Conservation (phyloP, 2,329 filamentous ascomycete species). For the Fusarium austroafricanum region DNA sequence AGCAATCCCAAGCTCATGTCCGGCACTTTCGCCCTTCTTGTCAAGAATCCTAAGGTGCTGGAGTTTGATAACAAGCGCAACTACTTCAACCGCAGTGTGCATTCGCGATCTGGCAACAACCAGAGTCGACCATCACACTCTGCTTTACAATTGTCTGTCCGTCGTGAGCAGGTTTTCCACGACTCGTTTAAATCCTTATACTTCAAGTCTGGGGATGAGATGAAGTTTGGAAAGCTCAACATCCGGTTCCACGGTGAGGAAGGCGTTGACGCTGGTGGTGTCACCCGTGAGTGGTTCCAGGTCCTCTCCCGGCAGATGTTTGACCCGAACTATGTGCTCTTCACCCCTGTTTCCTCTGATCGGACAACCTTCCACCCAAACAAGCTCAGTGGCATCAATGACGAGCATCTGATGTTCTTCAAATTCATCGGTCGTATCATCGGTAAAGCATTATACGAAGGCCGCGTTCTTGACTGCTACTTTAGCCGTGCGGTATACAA, state of each 20-base stretch:
- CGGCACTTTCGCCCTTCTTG: slow-evolving; percentile 92
- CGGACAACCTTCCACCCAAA: slow-evolving; percentile 99
- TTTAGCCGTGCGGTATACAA: slow-evolving; percentile 99
- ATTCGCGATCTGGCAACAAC: slow-evolving; percentile 73
- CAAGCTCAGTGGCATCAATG: slow-evolving; percentile 91
- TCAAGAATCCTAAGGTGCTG: slow-evolving; percentile 98
- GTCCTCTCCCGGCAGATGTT: slow-evolving; percentile 98
- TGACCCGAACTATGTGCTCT: slow-evolving; percentile 95
- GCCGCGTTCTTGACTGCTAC: slow-evolving; percentile 95
- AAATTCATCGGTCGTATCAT: slow-evolving; percentile 99
- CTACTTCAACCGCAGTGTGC: slow-evolving; percentile 95
- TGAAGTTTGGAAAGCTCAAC: slow-evolving; percentile 99
- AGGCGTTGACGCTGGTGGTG: slow-evolving; percentile 96
- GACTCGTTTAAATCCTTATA: slow-evolving; percentile 99
- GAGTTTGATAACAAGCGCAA: slow-evolving; percentile 99
- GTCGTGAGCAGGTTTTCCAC: slow-evolving; percentile 95
- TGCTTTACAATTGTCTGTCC: slow-evolving; percentile 84
- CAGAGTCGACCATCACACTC: slow-evolving; percentile 78
- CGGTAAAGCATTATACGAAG: slow-evolving; percentile 97
- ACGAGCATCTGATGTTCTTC: slow-evolving; percentile 97
- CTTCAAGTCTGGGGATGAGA: slow-evolving; percentile 95
- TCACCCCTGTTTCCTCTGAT: slow-evolving; percentile 96
- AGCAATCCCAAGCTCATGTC: slow-evolving; percentile 99
- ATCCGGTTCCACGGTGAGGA: slow-evolving; percentile 98
- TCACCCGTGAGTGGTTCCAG: slow-evolving; percentile 99